phyloP scores from a whole-genome alignment of 345 rosid genomes.

The Hibiscus syriacus region DNA sequence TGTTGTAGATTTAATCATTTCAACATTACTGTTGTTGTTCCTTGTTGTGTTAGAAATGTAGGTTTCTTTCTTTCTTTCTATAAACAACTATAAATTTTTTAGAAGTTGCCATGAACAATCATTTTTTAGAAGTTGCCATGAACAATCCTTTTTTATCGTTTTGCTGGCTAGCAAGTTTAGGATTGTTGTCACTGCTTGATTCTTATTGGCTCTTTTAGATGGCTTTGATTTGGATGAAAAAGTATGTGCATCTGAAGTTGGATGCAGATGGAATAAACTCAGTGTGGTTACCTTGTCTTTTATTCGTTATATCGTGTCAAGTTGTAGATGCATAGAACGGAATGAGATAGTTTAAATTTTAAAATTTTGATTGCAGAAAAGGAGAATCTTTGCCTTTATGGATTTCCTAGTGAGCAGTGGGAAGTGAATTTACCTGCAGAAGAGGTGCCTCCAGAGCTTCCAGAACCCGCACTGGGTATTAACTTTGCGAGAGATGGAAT shows the following conservation, averaged over 20 bases:
- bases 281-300: background rate
- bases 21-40: background rate
- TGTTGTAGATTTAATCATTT: background rate
- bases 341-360: background rate
- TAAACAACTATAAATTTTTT: background rate
- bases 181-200: background rate
- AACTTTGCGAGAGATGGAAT: constrained; percentile 93
- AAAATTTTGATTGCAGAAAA: constrained; percentile 36
- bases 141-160: too few species aligned
- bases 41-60: background rate
- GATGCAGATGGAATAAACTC: background rate
- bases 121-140: too few species aligned
- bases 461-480: constrained; percentile 90
- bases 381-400: too few species aligned
- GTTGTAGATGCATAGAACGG: background rate
- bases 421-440: too few species aligned
- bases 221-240: too few species aligned
- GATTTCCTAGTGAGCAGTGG: too few species aligned
- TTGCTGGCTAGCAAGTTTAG: background rate
- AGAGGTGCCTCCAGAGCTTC: constrained; percentile 93
- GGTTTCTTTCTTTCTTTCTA: background rate
- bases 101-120: background rate
- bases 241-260: too few species aligned
- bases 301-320: background rate
- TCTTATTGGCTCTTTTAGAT: too few species aligned